phyloP scores from a whole-genome alignment of 208 protist genomes.

The Balamuthia mandrillaris region DNA sequence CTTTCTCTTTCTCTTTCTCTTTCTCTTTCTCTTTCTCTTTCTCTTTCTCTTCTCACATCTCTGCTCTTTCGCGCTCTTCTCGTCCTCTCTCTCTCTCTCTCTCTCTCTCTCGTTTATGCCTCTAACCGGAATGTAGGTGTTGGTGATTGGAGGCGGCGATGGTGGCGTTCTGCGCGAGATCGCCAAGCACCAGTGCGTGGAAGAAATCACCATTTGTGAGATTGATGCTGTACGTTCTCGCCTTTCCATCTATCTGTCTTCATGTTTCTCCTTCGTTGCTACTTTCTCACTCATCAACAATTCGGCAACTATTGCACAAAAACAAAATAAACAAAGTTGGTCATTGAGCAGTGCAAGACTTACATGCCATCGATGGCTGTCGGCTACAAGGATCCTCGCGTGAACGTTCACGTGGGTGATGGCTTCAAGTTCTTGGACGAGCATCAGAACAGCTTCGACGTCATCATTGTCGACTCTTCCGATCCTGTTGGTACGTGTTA shows the following conservation, averaged over 20 bases:
- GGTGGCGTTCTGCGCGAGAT: slow-evolving; percentile 94
- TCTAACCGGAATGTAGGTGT: slow-evolving; percentile 69
- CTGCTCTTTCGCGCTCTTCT: not conserved
- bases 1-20: not conserved
- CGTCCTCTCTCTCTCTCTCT: not conserved
- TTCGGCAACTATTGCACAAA: not conserved
- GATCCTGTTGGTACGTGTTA: slow-evolving; percentile 67
- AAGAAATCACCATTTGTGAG: slow-evolving; percentile 90
- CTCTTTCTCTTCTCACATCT: no score
- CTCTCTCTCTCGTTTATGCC: not conserved
- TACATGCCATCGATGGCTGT: slow-evolving; percentile 57
- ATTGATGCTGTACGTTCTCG: slow-evolving; percentile 81
- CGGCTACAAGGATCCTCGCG: slow-evolving; percentile 56
- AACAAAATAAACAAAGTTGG: slow-evolving; percentile 29
- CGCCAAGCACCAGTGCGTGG: slow-evolving; percentile 85
- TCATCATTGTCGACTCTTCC: slow-evolving; percentile 76
- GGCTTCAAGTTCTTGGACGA: slow-evolving; percentile 69
- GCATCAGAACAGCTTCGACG: slow-evolving; percentile 63
- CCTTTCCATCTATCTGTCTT: not conserved
- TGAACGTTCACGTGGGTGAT: slow-evolving; percentile 66
- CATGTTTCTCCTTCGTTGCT: not conserved
- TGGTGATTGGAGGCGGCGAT: slow-evolving; percentile 97
- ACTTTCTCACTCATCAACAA: not conserved
- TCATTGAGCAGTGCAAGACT: slow-evolving; percentile 65
- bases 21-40: not conserved